phyloP scores from a whole-genome alignment of 352 stramenopile species.

The Phytopythium boreale region DNA sequence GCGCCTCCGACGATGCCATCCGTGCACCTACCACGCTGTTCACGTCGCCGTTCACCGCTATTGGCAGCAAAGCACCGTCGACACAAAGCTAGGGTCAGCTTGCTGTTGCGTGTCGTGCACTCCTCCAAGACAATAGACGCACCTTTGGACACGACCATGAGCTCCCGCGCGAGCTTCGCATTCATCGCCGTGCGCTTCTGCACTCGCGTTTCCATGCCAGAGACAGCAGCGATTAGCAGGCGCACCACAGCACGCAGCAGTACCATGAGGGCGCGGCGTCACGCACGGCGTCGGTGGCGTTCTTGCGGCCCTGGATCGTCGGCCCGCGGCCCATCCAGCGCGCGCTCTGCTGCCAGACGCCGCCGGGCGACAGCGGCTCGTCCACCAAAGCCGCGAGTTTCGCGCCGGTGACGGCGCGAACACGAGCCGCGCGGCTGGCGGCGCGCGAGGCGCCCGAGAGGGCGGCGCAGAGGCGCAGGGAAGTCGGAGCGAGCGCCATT shows the following conservation, averaged over 20 bases:
- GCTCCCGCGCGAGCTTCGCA: slow-evolving; percentile 67
- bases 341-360: slow-evolving; percentile 39
- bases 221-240: background rate
- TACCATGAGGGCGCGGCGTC: too few relatives aligned
- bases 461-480: background rate
- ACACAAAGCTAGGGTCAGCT: background rate
- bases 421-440: background rate
- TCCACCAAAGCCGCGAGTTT: background rate
- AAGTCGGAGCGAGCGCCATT: background rate
- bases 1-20: too few relatives aligned
- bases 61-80: background rate
- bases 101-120: background rate
- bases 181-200: slow-evolving; percentile 81
- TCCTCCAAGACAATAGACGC: slow-evolving; percentile 1
- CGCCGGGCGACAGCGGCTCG: background rate
- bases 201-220: background rate
- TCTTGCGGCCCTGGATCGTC: slow-evolving; percentile 82
- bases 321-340: slow-evolving; percentile 77
- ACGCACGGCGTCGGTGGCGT: slow-evolving; percentile 68
- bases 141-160: slow-evolving; percentile 77
- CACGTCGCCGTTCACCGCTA: slow-evolving; percentile 47
- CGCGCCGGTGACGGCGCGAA: background rate
- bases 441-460: background rate
- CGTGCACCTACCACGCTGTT: slow-evolving; percentile 59
- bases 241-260: too few relatives aligned